Base-by-base conservation (phyloP, 176 grass and related monocot genomes). In the Tuctoria greenei region DNA sequence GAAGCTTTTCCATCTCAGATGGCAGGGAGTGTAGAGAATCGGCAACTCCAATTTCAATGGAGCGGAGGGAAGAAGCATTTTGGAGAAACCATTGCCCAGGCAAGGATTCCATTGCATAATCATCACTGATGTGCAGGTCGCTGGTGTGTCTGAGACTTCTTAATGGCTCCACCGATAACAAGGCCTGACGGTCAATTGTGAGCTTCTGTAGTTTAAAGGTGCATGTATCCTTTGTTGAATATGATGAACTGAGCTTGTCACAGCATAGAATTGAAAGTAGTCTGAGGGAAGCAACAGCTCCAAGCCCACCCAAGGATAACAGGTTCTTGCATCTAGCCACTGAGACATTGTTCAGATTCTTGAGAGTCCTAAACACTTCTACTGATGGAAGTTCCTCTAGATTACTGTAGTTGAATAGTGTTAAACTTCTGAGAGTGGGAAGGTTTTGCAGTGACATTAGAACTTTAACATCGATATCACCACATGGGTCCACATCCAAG, bases 161-260 rank as follows among this genome's bases (percentile, higher is more conserved):
- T 61, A 87, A 25, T 77, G 85, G 85, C 65, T 82, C 85, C 18
- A 77, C 61, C 8, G 14, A 9, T 25, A 86, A 66, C 11, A 87
- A 1, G 0, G 57, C 74, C 11, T 42, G 23, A 12, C 35, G 36
- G 13, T 73, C 77, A 15, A 82, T 58, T 42, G 40, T 41, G 55
- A 87, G 85, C 25, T 46, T 52, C n/a, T 44, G 42, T 31, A 82
- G 41, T 12, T 18, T 58, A 17, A 77, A 72, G 9, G 58, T 73
- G 26, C 65, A 9, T 0, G 17, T 15, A n/a, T 25, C 82, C n/a
- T 43, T 18, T 44, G 34, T 21, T 18, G 61, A 55, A 0, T 75
- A 15, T 38, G 46, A 77, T 46, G 38, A 23, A 24, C 10, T 31
- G 46, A 86, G 15, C 34, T 75, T 64, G 55, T 31, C 7, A 27